Evolutionary conservation across 2,329 filamentous ascomycete species (phyloP), one percentile per base, ranked within the genome.

Genomic region (Chalaropsis ovoidea): DNA sequence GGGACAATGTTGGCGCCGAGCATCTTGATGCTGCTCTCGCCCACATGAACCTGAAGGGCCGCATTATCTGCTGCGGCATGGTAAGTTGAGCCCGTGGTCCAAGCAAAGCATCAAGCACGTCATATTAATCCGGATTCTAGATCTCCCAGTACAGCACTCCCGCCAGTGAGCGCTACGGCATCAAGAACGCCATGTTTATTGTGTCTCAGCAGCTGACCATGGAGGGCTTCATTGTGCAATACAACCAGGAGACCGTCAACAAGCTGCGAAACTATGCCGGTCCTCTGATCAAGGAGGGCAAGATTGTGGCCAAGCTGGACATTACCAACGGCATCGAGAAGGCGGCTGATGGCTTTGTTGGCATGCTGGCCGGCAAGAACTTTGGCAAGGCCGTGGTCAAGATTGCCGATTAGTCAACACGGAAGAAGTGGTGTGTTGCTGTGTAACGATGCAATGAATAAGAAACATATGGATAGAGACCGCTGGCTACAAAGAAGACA

Each of bases 321-420:
- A 77, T 88, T 67, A 90, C 86, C 0, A 80, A 86, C 64, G 89
- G 90, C 22, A 91, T 95, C 67, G 90, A 95, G 68, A 85, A 89
- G n/a, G 86, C 86, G 0, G 78, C 84, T 5, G 82, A 91, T 66
- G 90, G 87, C 0, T 80, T 95, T 68, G 75, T 93, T 13, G 88
- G 85, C 13, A 85, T 95, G 78, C 80, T 94, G 65, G 74, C 82
- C 71, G 90, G 90, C 61, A 82, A 88, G 75, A 95, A 95, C 78
- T 89, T 91, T 76, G 90, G 90, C 70, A 95, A 95, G 82, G 88
- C 89, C 17, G 82, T 94, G 24, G 72, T 94, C 71, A 88, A 89
- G 79, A 75, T 82, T n/a, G 68, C 69, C 43, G 69, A 69, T 8
- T 64, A 67, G 27, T 62, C 64, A 45, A 8, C 2, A 7, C 4